Evolutionary conservation across 1,284 basidiomycete genomes (phyloP).

Genomic region (Amylostereum areolatum): DNA sequence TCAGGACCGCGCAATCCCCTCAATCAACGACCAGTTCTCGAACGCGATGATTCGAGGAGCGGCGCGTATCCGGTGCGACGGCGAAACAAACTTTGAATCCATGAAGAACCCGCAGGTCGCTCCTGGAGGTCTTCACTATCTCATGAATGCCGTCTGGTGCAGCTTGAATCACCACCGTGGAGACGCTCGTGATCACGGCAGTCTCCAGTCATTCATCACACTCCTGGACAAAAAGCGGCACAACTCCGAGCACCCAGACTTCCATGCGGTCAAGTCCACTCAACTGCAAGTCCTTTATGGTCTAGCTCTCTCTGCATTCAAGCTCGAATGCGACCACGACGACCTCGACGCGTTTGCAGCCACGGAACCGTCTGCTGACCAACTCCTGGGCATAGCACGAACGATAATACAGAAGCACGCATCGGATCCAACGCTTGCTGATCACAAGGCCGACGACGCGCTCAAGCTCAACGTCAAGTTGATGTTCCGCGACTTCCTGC

Average conservation of each 20-base stretch:
- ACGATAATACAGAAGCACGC: too few relatives aligned
- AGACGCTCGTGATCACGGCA: slow-evolving; percentile 12
- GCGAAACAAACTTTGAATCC: slow-evolving; percentile 5
- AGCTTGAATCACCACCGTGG: slow-evolving; percentile 20
- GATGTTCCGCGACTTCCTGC: not conserved
- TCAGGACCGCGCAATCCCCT: slow-evolving; percentile 13
- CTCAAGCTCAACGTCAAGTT: not conserved
- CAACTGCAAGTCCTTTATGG: slow-evolving; percentile 19
- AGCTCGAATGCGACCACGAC: too few relatives aligned
- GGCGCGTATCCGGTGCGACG: slow-evolving; percentile 3
- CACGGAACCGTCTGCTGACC: too few relatives aligned
- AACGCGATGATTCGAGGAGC: slow-evolving; percentile 16
- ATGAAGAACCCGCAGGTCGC: slow-evolving; percentile 9
- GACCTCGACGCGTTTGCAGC: too few relatives aligned
- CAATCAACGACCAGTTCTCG: slow-evolving; percentile 21
- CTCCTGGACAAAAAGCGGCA: slow-evolving; percentile 18
- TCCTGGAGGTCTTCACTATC: slow-evolving; percentile 10
- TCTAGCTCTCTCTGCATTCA: slow-evolving; percentile 12
- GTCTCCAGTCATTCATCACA: slow-evolving; percentile 22
- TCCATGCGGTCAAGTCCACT: slow-evolving; percentile 19
- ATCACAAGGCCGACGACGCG: too few relatives aligned
- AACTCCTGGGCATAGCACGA: too few relatives aligned
- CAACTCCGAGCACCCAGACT: slow-evolving; percentile 20
- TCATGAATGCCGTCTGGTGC: slow-evolving; percentile 12
- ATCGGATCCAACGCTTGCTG: too few relatives aligned